Evolutionary conservation across 768 basidiomycete species (phyloP).

Genomic region (Lentinula detonsa): DNA sequence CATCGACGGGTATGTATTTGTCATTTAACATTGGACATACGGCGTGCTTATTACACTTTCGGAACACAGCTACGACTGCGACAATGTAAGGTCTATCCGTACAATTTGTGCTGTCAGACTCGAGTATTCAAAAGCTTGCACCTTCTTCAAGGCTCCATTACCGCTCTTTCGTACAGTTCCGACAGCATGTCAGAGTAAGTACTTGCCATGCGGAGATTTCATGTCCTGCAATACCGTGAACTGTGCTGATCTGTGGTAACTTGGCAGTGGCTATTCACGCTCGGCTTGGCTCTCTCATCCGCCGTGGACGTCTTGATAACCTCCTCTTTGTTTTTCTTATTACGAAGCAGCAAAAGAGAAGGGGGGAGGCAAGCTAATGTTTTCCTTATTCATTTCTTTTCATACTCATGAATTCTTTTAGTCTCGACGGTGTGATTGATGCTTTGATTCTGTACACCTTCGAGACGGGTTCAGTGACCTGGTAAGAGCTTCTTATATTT

Average conservation of each 20-base stretch:
- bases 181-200: constrained; percentile 14
- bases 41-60: no score
- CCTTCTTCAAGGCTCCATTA: neutral
- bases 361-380: constrained; percentile 27
- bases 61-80: neutral
- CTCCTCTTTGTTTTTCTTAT: constrained; percentile 33
- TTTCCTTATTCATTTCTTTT: neutral
- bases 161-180: constrained; percentile 12
- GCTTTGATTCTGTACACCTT: constrained; percentile 43
- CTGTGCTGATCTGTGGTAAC: neutral
- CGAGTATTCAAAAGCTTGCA: neutral
- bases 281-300: constrained; percentile 44
- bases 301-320: constrained; percentile 46
- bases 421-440: constrained; percentile 41
- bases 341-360: constrained; percentile 31
- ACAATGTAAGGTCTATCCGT: neutral
- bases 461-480: constrained; percentile 48
- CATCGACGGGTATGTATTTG: constrained; percentile 21
- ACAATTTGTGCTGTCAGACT: neutral
- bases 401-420: constrained; percentile 9
- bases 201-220: neutral
- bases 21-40: neutral
- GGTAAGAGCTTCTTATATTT: constrained; percentile 18
- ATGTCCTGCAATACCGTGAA: neutral
- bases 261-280: constrained; percentile 47